These are phyloP conservation scores for Pichia sp. DNA, from an alignment of 1,139 yeast species.

Conservation along the genomic window DNA sequence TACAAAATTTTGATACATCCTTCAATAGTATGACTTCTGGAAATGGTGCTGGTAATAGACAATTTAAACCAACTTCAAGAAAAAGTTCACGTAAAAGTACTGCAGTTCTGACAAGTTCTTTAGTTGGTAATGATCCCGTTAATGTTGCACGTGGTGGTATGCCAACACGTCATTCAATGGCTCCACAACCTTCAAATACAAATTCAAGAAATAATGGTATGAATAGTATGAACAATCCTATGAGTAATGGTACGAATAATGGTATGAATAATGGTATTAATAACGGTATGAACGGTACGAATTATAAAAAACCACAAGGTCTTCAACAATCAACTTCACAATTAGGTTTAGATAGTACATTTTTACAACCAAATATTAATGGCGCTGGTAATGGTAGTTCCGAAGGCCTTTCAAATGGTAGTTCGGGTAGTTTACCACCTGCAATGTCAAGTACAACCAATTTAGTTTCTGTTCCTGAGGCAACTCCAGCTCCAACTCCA, in stretches of 20 bases:
- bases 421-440: slow-evolving; percentile 10
- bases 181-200: slow-evolving; percentile 8
- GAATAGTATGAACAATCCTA: neutral
- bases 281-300: neutral
- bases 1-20: slow-evolving; percentile 12
- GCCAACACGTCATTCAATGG: slow-evolving; percentile 15
- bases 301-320: slow-evolving; percentile 1
- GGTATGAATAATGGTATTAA: neutral
- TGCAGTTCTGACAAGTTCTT: slow-evolving; percentile 18
- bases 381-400: slow-evolving; percentile 1
- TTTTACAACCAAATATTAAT: slow-evolving; percentile 7
- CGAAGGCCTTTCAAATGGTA: slow-evolving; percentile 8
- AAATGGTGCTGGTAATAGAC: slow-evolving; percentile 16
- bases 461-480: slow-evolving; percentile 28
- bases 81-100: slow-evolving; percentile 29
- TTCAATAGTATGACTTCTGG: slow-evolving; percentile 8
- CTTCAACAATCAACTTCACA: slow-evolving; percentile 3
- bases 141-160: slow-evolving; percentile 9
- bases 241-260: neutral
- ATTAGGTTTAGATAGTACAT: slow-evolving; percentile 7
- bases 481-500: slow-evolving; percentile 29
- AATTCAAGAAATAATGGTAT: slow-evolving; percentile 3
- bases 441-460: slow-evolving; percentile 9
- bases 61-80: slow-evolving; percentile 29
- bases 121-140: slow-evolving; percentile 17